Conservation (phyloP, 768 basidiomycete genomes). For the Lepiota brunneoincarnata region DNA sequence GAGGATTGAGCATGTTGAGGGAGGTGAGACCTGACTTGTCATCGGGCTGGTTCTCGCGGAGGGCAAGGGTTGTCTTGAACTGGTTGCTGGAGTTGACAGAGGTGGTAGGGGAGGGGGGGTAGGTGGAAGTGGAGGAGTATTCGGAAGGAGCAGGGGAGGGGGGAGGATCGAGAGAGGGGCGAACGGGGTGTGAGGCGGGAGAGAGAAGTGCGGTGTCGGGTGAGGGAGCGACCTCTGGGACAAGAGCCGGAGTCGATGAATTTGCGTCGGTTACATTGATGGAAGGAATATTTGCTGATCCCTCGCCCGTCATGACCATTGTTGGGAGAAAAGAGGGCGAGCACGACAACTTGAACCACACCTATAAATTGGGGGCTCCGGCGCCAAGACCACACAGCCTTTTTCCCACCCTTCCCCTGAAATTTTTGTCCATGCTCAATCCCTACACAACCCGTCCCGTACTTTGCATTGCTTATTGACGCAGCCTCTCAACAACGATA, state of each 20-base stretch:
- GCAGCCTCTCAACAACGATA: too few relatives aligned
- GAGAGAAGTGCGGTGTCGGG: slow-evolving; percentile 16
- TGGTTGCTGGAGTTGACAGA: slow-evolving; percentile 63
- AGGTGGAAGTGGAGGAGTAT: slow-evolving; percentile 26
- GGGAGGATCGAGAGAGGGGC: slow-evolving; percentile 14
- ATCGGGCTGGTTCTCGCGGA: slow-evolving; percentile 72
- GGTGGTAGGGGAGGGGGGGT: slow-evolving; percentile 76
- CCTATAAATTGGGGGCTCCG: background rate
- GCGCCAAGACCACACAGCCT: background rate
- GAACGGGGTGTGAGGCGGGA: slow-evolving; percentile 13
- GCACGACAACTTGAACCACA: background rate
- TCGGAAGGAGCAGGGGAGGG: slow-evolving; percentile 19
- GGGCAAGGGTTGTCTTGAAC: slow-evolving; percentile 49
- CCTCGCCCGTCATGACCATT: slow-evolving; percentile 18
- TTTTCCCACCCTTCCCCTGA: background rate
- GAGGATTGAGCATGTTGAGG: slow-evolving; percentile 44
- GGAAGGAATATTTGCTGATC: slow-evolving; percentile 22
- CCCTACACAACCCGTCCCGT: too few relatives aligned
- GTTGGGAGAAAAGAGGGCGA: background rate
- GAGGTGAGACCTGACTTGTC: slow-evolving; percentile 50
- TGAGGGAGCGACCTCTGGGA: background rate
- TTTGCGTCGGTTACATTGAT: slow-evolving; percentile 28
- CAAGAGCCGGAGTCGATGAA: slow-evolving; percentile 14
- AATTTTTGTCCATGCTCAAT: too few relatives aligned
- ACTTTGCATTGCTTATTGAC: too few relatives aligned